Base-by-base conservation (phyloP, 495 filamentous ascomycete species). In the Bacidia gigantensis region DNA sequence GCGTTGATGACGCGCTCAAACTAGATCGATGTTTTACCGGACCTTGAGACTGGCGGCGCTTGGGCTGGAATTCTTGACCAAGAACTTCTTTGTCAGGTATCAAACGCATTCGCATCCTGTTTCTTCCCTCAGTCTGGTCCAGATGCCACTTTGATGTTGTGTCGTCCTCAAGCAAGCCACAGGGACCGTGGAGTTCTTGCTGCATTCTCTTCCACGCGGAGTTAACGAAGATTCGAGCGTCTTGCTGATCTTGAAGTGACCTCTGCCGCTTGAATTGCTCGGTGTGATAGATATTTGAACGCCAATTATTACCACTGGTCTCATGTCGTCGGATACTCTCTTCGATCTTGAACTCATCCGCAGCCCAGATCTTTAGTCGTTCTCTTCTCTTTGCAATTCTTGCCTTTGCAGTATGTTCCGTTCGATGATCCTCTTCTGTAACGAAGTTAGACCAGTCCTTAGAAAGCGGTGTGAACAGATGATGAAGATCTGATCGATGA, bases 111-210 rank as follows among this genome's bases (percentile, higher is more conserved):
- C 93, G 78, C 89, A 96, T 96, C 32, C 93, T 84, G 63, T 95
- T 95, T 14, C 89, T 79, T 35, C 90, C 93, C 69, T 98, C 92
- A 0, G 89, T 97, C 60, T 92, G 79, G 62, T 98, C 92, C 7
- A 98, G 77, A 60, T 84, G 86, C 87, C 87, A 97, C 63, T 85
- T 94, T 7, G 20, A 20, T 2, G 70, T 72, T 17, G 73, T 71
- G 0, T 72, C 67, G 44, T 83, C 76, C 44, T 84, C 80, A 38
- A 95, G 79, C 21, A 96, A 71, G 14, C 86, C 88, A 42, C 86
- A 84, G 10, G 86, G 84, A 20, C 87, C 77, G 41, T 73, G 72
- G 41, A 95, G 69, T 45, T 88, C 82, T 52, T 79, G 68, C 44
- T 86, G 78, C 58, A 96, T 77, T 57, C 79, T 84, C 0, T 74